Evolutionary conservation across 371 early-diverging fungal genomes (phyloP), one percentile per base, ranked within the genome.

Genomic region (Circinella minor): DNA sequence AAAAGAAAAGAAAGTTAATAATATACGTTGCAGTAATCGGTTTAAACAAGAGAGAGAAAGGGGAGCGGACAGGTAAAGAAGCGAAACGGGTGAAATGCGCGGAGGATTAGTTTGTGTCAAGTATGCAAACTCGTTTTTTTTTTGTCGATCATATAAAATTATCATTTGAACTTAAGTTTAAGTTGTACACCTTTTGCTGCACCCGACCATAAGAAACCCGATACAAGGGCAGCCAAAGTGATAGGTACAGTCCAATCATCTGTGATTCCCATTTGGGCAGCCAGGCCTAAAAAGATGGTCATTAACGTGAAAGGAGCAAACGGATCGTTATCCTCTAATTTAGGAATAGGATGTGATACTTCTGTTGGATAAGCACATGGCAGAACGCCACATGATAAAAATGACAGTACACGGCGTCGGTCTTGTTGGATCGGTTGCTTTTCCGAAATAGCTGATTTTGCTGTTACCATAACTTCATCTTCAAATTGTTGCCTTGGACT

Each of bases 231-330:
- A 9, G 82, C 81, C 47, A 85, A 64, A 14, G 82, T 78, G 51
- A 85, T 75, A 7, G 85, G 85, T 10, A 82, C 68, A 9, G 81
- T 85, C 85, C 85, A 85, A 48, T 85, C 85, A 68, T 85, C 85
- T 0, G 82, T 85, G 54, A 85, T 67, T 7, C 81, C 80, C 55
- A 81, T 57, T 51, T 73, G 73, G 6, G 81, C 76, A 7, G 81
- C 77, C 55, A 78, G 65, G 10, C 78, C 79, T 38, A 85, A 67
- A 15, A 78, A 65, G 36, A 81, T 63, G 55, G 82, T 74, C 73
- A 77, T 68, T 37, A 73, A 57, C 27, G 79, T 75, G 65, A 85
- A 78, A 36, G 77, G 63, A 17, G 77, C 73, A 67, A 75, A 81
- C 15, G 82, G 77, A 59, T 79, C 57, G 46, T 79, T 73, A 47